Evolutionary conservation across 2,329 filamentous ascomycete genomes (phyloP).

Genomic region (Fragosphaeria purpurea): DNA sequence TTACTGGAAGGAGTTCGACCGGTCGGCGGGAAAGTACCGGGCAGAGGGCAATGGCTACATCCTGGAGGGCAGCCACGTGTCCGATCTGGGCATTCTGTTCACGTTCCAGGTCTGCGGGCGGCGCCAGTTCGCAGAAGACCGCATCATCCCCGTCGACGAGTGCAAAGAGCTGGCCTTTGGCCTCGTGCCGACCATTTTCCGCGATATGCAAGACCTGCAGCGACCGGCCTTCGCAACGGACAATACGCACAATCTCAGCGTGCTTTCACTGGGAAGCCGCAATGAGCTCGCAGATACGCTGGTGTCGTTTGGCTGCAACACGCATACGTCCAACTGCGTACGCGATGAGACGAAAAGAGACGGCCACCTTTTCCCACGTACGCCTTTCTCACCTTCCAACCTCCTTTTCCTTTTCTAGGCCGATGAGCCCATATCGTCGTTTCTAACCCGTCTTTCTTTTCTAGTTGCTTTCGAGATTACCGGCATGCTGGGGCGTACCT

Average conservation of each 20-base stretch:
- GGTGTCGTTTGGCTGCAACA: conserved; percentile 43
- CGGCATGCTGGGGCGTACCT: conserved; percentile 42
- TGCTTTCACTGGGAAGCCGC: conserved; percentile 36
- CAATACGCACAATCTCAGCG: conserved; percentile 29
- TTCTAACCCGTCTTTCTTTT: not conserved
- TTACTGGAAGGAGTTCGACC: conserved; percentile 49
- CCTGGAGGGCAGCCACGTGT: conserved; percentile 33
- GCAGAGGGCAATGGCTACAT: conserved; percentile 47
- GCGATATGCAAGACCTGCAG: conserved; percentile 26
- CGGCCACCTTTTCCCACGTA: conserved; percentile 40
- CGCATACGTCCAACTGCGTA: conserved; percentile 37
- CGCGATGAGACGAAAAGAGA: conserved; percentile 27
- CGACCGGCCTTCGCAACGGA: conserved; percentile 28
- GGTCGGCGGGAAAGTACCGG: conserved; percentile 37
- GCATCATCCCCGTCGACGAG: conserved; percentile 43
- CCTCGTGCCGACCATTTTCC: conserved; percentile 44
- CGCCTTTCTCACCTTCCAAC: conserved; percentile 6
- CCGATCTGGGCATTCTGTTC: conserved; percentile 44
- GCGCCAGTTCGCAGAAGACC: conserved; percentile 35
- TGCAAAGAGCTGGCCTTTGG: conserved; percentile 48
- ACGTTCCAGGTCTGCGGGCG: conserved; percentile 40
- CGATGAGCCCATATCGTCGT: not conserved
- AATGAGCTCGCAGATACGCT: conserved; percentile 42
- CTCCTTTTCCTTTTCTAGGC: not conserved
- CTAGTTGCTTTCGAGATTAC: conserved; percentile 47